Percentiles rank a stretch among this genome's conserved stretches.
Conservation (phyloP, 1,284 basidiomycete species). For the Amylostereum areolatum region DNA sequence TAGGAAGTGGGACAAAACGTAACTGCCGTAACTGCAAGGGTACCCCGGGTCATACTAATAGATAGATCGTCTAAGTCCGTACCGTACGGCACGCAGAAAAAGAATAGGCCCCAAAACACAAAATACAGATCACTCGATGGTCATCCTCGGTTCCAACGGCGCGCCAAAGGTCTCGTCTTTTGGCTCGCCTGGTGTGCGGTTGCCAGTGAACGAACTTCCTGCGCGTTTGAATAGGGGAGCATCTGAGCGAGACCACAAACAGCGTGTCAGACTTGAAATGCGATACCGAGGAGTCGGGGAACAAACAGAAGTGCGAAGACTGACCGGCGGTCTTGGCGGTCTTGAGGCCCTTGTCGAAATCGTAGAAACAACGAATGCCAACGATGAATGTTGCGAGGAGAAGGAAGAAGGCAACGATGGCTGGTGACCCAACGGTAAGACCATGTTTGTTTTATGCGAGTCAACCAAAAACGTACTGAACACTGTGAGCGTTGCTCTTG, state of each 20-base stretch:
- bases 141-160: slow-evolving; percentile 34
- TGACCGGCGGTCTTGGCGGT: slow-evolving; percentile 69
- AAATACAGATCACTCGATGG: slow-evolving; percentile 36
- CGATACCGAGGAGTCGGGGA: slow-evolving; percentile 19
- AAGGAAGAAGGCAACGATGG: slow-evolving; percentile 67
- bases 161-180: slow-evolving; percentile 36
- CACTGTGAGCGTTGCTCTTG: slow-evolving; percentile 67
- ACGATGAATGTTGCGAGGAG: slow-evolving; percentile 66
- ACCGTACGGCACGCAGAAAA: too few relatives aligned
- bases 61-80: too few relatives aligned
- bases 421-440: slow-evolving; percentile 29
- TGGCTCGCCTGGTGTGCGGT: slow-evolving; percentile 31
- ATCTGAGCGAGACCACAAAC: slow-evolving; percentile 6
- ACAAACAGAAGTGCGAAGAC: slow-evolving; percentile 34
- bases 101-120: too few relatives aligned
- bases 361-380: slow-evolving; percentile 70
- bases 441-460: neutral
- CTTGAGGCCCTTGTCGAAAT: slow-evolving; percentile 71
- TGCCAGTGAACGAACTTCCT: slow-evolving; percentile 17
- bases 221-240: slow-evolving; percentile 9
- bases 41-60: too few relatives aligned
- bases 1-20: too few relatives aligned
- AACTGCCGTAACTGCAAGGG: too few relatives aligned
- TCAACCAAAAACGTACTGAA: slow-evolving; percentile 55
- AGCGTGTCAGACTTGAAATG: slow-evolving; percentile 8